These are phyloP conservation scores for Neocucurbitaria cava DNA, from an alignment of 2,329 filamentous ascomycete species.

Conservation along the genomic window DNA sequence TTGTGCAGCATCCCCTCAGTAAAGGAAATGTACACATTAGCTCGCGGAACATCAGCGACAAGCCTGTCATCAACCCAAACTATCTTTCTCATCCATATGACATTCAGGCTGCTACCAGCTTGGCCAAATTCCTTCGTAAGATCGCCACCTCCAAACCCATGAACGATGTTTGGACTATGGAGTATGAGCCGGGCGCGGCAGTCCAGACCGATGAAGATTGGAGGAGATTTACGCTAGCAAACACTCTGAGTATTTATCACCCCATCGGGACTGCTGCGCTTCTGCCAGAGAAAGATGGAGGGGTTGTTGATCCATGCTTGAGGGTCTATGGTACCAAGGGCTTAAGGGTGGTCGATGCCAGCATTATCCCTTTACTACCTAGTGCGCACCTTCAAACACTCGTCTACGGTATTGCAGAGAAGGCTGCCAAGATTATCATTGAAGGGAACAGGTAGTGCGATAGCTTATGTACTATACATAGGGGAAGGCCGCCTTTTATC, in stretches of 20 bases:
- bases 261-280: conserved; percentile 47
- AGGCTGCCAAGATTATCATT: conserved; percentile 30
- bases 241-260: conserved; percentile 38
- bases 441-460: conserved; percentile 1
- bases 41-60: conserved; percentile 28
- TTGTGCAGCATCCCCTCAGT: conserved; percentile 45
- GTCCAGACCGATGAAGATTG: conserved; percentile 37
- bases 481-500: no score
- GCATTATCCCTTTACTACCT: conserved; percentile 34
- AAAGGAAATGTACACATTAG: conserved; percentile 35
- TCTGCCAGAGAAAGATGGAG: conserved; percentile 28
- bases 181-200: conserved; percentile 39
- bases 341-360: conserved; percentile 40
- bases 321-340: conserved; percentile 29
- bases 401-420: conserved; percentile 41
- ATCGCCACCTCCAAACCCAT: conserved; percentile 31
- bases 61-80: conserved; percentile 38
- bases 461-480: no score
- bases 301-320: conserved; percentile 30
- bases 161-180: conserved; percentile 36
- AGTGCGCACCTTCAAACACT: conserved; percentile 35
- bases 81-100: conserved; percentile 39
- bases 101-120: conserved; percentile 24
- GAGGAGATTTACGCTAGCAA: conserved; percentile 22
- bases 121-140: conserved; percentile 38